Conservation (phyloP, 148 eudicot genomes). For the Limonium bicolor region DNA sequence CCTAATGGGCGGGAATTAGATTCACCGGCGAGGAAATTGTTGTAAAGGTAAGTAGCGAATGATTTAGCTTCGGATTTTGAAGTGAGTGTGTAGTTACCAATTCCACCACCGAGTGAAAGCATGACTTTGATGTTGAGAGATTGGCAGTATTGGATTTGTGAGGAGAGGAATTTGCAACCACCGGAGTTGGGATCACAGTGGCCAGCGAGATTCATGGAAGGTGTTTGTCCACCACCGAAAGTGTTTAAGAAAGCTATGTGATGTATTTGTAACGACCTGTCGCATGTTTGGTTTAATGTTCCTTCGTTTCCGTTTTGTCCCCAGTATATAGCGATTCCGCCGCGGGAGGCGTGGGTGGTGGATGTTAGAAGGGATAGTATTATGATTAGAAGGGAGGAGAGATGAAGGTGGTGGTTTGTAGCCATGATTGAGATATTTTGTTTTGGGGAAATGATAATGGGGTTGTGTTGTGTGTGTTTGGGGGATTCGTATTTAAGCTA, state of each 20-base stretch:
- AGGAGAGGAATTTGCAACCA: constrained; percentile 17
- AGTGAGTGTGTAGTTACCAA: constrained; percentile 31
- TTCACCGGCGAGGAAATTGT: constrained; percentile 20
- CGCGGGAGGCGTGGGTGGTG: not conserved
- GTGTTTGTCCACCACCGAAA: constrained; percentile 32
- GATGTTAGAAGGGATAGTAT: constrained; percentile 10
- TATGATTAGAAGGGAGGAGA: constrained; percentile 19
- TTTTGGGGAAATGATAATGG: too few species aligned
- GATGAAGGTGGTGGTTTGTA: constrained; percentile 11
- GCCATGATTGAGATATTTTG: too few species aligned
- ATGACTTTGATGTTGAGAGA: constrained; percentile 23
- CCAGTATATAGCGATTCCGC: constrained; percentile 37
- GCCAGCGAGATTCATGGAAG: constrained; percentile 30
- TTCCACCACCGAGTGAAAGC: constrained; percentile 32
- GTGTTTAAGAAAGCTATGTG: constrained; percentile 26
- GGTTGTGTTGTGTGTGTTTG: too few species aligned
- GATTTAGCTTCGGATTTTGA: constrained; percentile 18
- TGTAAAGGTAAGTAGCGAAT: constrained; percentile 20
- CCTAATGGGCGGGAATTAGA: constrained; percentile 25
- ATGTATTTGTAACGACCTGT: constrained; percentile 24
- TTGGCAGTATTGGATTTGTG: constrained; percentile 26
- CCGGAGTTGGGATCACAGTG: constrained; percentile 30
- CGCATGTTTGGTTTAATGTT: constrained; percentile 28
- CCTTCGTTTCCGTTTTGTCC: constrained; percentile 35
- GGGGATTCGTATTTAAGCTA: too few species aligned